Percentiles rank a stretch among this genome's conserved stretches.
Conservation (phyloP, 2,329 filamentous ascomycete species). For the Hypoxylon sp. region DNA sequence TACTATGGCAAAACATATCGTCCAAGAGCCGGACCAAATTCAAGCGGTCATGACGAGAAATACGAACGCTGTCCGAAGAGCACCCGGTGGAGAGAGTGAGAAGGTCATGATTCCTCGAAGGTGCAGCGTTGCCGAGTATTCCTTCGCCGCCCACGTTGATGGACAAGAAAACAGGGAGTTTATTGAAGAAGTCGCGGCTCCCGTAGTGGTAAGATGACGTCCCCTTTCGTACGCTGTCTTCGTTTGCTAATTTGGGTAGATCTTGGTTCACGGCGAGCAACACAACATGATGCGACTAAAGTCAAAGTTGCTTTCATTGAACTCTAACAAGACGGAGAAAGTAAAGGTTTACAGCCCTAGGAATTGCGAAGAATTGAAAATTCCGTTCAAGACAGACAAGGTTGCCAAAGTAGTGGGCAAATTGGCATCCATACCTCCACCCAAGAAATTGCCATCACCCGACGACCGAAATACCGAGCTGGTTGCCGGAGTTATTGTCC, state of each 20-base stretch:
- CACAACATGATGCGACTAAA: slow-evolving; percentile 98
- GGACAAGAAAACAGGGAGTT: slow-evolving; percentile 96
- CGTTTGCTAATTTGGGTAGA: slow-evolving; percentile 59
- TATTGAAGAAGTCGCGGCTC: slow-evolving; percentile 91
- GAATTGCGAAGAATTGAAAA: slow-evolving; percentile 93
- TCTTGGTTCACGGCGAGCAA: slow-evolving; percentile 95
- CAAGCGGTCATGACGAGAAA: slow-evolving; percentile 89
- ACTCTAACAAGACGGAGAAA: slow-evolving; percentile 79
- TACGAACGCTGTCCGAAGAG: slow-evolving; percentile 68
- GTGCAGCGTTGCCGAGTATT: slow-evolving; percentile 93
- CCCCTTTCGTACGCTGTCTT: neutral
- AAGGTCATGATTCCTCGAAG: slow-evolving; percentile 90
- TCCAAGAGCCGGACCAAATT: slow-evolving; percentile 94
- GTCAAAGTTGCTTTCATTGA: slow-evolving; percentile 92
- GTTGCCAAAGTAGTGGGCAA: slow-evolving; percentile 95
- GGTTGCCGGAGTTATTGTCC: slow-evolving; percentile 89
- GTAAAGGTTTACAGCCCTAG: slow-evolving; percentile 93
- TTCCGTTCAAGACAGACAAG: slow-evolving; percentile 96
- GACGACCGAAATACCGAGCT: slow-evolving; percentile 57
- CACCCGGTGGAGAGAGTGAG: slow-evolving; percentile 75
- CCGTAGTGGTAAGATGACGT: slow-evolving; percentile 79
- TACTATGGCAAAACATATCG: slow-evolving; percentile 95
- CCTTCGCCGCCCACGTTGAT: slow-evolving; percentile 96
- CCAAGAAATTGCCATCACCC: slow-evolving; percentile 51
- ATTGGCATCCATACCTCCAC: slow-evolving; percentile 81